These are phyloP conservation scores for Eucommia ulmoides DNA, from an alignment of 257 asterid genomes.

Conservation along the genomic window DNA sequence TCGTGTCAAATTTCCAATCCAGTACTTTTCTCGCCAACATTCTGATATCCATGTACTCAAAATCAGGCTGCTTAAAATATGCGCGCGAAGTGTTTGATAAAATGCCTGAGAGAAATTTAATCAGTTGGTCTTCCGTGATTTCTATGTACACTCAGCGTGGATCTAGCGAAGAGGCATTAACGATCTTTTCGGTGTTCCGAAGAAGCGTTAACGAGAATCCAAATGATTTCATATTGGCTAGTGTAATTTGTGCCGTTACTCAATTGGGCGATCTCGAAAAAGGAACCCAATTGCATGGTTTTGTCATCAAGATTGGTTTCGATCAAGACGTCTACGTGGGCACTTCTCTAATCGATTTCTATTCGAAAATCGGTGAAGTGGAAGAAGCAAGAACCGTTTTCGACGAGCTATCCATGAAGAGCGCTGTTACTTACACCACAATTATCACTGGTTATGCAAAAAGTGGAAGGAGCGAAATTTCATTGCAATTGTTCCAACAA, in stretches of 20 bases:
- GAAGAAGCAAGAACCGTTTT: conserved; percentile 21
- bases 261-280: conserved; percentile 16
- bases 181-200: conserved; percentile 20
- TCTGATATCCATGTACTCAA: conserved; percentile 17
- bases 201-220: conserved; percentile 15
- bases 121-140: conserved; percentile 42
- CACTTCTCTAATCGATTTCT: conserved; percentile 31
- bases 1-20: conserved; percentile 22
- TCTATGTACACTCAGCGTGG: conserved; percentile 21
- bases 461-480: conserved; percentile 20
- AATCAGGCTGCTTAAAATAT: conserved; percentile 7
- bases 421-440: conserved; percentile 31
- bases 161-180: conserved; percentile 16
- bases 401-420: conserved; percentile 25
- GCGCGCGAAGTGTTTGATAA: conserved; percentile 23
- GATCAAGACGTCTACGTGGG: conserved; percentile 28
- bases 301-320: conserved; percentile 21
- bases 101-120: conserved; percentile 33
- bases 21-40: conserved; percentile 26
- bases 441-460: conserved; percentile 22
- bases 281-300: conserved; percentile 26
- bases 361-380: conserved; percentile 21
- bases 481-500: conserved; percentile 21
- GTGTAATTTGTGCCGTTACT: conserved; percentile 26
- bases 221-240: conserved; percentile 35